phyloP scores from a whole-genome alignment of 495 filamentous ascomycete species.

The Penicillium verhagenii region DNA sequence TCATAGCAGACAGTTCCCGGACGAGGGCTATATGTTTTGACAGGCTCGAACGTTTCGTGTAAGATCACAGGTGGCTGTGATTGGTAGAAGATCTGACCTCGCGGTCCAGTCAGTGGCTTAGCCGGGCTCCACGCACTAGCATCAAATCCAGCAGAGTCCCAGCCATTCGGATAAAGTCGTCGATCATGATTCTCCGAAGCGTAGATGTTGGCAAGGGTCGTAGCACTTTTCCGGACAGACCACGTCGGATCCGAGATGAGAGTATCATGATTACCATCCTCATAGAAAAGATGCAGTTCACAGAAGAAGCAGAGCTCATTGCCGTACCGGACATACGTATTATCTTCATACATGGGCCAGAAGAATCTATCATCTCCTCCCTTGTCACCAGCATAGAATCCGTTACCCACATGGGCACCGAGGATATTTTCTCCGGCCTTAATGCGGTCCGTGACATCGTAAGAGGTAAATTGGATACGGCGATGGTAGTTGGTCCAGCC shows the following conservation, averaged over 20 bases:
- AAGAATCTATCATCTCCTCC: constrained; percentile 29
- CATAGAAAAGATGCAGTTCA: constrained; percentile 27
- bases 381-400: constrained; percentile 31
- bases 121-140: constrained; percentile 16
- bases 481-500: constrained; percentile 34
- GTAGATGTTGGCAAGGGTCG: constrained; percentile 30
- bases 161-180: constrained; percentile 21
- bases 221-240: constrained; percentile 27
- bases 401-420: constrained; percentile 30
- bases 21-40: constrained; percentile 11
- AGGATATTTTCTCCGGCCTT: constrained; percentile 19
- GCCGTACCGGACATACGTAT: constrained; percentile 31
- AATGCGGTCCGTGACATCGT: constrained; percentile 23
- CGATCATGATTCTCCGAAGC: constrained; percentile 28
- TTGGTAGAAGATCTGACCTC: constrained; percentile 26
- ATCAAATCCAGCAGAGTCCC: constrained; percentile 21
- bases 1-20: constrained; percentile 22
- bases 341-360: constrained; percentile 35
- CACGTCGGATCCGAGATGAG: constrained; percentile 29
- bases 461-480: constrained; percentile 25
- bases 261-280: constrained; percentile 18
- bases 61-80: constrained; percentile 27
- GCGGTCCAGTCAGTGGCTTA: constrained; percentile 28
- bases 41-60: constrained; percentile 26
- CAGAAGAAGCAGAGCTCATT: constrained; percentile 34